Evolutionary conservation across 139 green algal species (phyloP), one percentile per base, ranked within the genome.

Genomic region (Chlorella sp.): DNA sequence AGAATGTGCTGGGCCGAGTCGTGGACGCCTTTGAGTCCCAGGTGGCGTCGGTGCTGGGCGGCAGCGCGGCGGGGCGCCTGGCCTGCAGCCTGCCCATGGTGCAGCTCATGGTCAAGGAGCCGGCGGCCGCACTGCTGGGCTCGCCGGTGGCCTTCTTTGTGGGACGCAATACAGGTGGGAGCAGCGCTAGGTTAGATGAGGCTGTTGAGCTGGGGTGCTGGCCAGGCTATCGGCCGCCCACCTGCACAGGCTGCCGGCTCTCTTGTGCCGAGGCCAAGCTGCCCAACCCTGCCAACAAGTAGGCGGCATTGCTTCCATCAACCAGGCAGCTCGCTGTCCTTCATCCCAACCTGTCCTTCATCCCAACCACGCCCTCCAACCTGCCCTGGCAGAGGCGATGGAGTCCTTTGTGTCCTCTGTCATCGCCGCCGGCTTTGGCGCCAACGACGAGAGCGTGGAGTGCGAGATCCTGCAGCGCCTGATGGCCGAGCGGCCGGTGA

Each of bases 71-170:
- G 3, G 74, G 69, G 11, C 60, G 16, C 2, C 88, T 92, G 46
- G 84, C 88, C 22, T 76, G 73, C 36, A 85, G 83, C 51, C 56
- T 83, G 38, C 68, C 79, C 28, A 46, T 93, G 74, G 88, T 83
- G n/a, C 64, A 76, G 65, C 75, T 90, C 26, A 95, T 96, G 93
- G 93, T 86, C 24, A 69, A 82, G 40, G 92, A 96, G 87, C 85
- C 92, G 17, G 86, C 92, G 32, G 93, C 93, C 1, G 36, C 74
- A 44, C 90, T 94, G 73, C 86, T 93, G 82, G 80, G 82, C 30
- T 65, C 87, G 22, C 83, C 87, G 36, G 84, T 88, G 7, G 82
- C 89, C 9, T 94, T 92, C 76, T 93, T 89, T 81, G 83, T 90
- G 40, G 86, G 85, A 14, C 76, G 73, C 64, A 80, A 84, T 72